Evolutionary conservation across 1,284 basidiomycete species (phyloP).

Genomic region (Ceratobasidium sp.): DNA sequence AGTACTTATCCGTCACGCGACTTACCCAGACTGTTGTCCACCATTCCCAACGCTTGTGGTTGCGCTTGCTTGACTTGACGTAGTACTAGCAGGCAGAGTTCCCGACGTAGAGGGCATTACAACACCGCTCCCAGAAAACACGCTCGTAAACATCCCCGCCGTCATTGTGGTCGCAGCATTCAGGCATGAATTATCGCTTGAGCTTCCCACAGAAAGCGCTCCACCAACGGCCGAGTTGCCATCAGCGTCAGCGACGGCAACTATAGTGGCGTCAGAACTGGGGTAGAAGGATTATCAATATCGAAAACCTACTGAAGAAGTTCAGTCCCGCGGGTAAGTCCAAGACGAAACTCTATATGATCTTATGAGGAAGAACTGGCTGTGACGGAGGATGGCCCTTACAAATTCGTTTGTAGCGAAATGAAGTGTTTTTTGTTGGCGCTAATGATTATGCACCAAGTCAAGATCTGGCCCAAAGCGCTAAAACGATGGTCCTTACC

Average conservation of each 20-base stretch:
- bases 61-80: background rate
- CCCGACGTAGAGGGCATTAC: background rate
- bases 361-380: background rate
- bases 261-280: background rate
- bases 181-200: slow-evolving; percentile 22
- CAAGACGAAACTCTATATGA: slow-evolving; percentile 4
- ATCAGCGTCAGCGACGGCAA: slow-evolving; percentile 19
- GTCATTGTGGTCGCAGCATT: slow-evolving; percentile 15
- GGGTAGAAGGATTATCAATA: background rate
- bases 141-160: slow-evolving; percentile 13
- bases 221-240: slow-evolving; percentile 15
- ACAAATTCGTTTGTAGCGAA: slow-evolving; percentile 25
- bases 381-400: background rate
- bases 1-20: background rate
- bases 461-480: background rate
- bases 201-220: slow-evolving; percentile 13
- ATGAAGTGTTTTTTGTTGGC: slow-evolving; percentile 27
- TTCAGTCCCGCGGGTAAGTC: slow-evolving; percentile 11
- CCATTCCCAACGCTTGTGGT: background rate
- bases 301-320: background rate
- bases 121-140: slow-evolving; percentile 28
- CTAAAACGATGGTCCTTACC: background rate
- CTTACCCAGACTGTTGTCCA: slow-evolving; percentile 10
- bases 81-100: background rate
- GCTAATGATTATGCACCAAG: background rate